These are phyloP conservation scores for Dactylis glomerata DNA, from an alignment of 176 grass and related monocot species.

Conservation along the genomic window DNA sequence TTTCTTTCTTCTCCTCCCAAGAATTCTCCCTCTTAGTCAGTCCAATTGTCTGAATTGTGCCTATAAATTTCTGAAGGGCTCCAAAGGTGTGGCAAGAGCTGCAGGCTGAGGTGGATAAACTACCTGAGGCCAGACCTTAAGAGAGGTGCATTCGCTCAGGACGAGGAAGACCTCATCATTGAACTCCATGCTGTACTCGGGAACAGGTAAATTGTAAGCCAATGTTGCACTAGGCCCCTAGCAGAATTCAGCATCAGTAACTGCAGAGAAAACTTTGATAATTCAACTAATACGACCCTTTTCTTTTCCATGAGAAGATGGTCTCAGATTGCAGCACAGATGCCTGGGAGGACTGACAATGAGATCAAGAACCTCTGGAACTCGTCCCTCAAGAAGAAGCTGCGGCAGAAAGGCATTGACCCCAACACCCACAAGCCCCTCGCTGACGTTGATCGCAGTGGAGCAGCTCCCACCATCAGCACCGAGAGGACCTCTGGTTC, in stretches of 20 bases:
- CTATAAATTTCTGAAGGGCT: conserved; percentile 50
- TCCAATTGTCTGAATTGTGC: conserved; percentile 15
- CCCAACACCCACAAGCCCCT: conserved; percentile 77
- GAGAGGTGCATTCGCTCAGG: conserved; percentile 69
- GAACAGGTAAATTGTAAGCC: conserved; percentile 55
- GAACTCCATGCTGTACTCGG: conserved; percentile 73
- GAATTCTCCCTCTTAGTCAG: neutral
- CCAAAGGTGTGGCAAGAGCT: conserved; percentile 86
- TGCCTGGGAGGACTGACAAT: conserved; percentile 73
- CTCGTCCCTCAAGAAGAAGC: conserved; percentile 74
- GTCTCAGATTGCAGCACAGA: conserved; percentile 75
- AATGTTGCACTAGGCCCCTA: neutral
- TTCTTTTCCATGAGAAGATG: conserved; percentile 42
- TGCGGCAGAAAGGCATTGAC: conserved; percentile 68
- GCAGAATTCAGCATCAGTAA: conserved; percentile 23
- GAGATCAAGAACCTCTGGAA: conserved; percentile 88
- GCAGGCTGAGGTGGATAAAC: conserved; percentile 91
- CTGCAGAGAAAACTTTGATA: conserved; percentile 6
- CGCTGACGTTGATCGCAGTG: conserved; percentile 32
- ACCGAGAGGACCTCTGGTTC: conserved; percentile 55
- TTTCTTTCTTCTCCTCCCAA: conserved; percentile 3
- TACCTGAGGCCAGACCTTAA: conserved; percentile 83
- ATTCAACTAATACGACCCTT: conserved; percentile 30
- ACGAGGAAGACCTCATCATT: conserved; percentile 76
- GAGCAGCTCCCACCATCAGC: conserved; percentile 42